A percentile compares a stretch with the other conserved stretches of the same genome.
phyloP scores from a whole-genome alignment of 2,329 filamentous ascomycete genomes.

The Simplicillium aogashimaense region DNA sequence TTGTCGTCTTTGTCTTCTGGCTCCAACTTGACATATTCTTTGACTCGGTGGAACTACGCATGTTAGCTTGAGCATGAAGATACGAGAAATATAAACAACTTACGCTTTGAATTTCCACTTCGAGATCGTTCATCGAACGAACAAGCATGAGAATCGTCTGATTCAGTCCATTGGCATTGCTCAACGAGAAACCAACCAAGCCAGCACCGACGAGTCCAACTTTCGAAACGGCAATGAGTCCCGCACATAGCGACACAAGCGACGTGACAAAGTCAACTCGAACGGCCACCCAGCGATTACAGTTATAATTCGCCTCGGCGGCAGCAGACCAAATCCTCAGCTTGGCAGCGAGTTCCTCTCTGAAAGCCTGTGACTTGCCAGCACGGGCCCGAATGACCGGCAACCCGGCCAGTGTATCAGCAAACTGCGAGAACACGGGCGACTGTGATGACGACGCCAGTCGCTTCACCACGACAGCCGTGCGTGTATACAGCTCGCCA shows the following conservation, averaged over 20 bases:
- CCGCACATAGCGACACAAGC: slow-evolving; percentile 38
- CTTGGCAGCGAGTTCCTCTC: slow-evolving; percentile 37
- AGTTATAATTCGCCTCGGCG: slow-evolving; percentile 40
- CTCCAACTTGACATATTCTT: slow-evolving; percentile 35
- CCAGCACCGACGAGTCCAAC: slow-evolving; percentile 37
- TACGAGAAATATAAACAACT: slow-evolving; percentile 13
- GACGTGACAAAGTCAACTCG: slow-evolving; percentile 45
- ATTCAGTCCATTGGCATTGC: slow-evolving; percentile 44
- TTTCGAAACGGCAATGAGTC: slow-evolving; percentile 40
- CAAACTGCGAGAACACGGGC: slow-evolving; percentile 47
- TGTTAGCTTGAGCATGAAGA: slow-evolving; percentile 7
- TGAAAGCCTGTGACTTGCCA: slow-evolving; percentile 37
- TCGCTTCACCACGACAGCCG: slow-evolving; percentile 34
- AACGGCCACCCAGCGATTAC: slow-evolving; percentile 47
- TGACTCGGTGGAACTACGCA: slow-evolving; percentile 35
- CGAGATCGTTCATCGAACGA: slow-evolving; percentile 42
- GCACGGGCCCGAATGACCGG: slow-evolving; percentile 40
- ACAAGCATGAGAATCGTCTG: slow-evolving; percentile 41
- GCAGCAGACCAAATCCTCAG: slow-evolving; percentile 35
- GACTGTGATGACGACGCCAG: slow-evolving; percentile 36
- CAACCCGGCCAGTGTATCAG: slow-evolving; percentile 39
- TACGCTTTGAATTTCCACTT: slow-evolving; percentile 41
- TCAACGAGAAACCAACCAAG: slow-evolving; percentile 45
- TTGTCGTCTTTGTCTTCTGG: slow-evolving; percentile 33
- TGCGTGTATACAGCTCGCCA: slow-evolving; percentile 40